Percentiles rank a stretch among this genome's conserved stretches.
Conservation (phyloP, 2,329 filamentous ascomycete species). For the Colletotrichum sp. region DNA sequence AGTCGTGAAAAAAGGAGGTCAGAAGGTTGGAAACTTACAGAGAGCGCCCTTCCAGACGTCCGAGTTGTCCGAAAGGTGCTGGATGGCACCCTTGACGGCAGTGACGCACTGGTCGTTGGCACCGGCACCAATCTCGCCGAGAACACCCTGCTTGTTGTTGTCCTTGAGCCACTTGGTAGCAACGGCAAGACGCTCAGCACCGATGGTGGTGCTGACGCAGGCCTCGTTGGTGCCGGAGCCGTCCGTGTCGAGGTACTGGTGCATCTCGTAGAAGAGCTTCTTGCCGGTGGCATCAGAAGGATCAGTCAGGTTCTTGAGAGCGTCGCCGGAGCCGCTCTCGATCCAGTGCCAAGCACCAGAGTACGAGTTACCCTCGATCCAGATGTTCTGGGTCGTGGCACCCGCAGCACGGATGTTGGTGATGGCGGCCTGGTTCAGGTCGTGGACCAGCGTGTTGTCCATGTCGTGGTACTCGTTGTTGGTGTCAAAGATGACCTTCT, state of each 20-base stretch:
- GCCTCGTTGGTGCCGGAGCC: conserved; percentile 46
- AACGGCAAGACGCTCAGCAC: conserved; percentile 44
- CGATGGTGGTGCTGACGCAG: conserved; percentile 50
- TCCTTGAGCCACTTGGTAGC: conserved; percentile 55
- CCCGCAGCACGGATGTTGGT: conserved; percentile 60
- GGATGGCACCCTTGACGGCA: conserved; percentile 52
- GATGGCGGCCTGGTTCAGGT: conserved; percentile 65
- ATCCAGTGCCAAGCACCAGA: conserved; percentile 45
- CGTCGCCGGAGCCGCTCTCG: conserved; percentile 36
- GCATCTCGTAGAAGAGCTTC: conserved; percentile 56
- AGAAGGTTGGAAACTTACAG: background rate
- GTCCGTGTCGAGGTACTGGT: conserved; percentile 57
- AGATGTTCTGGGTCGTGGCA: conserved; percentile 54
- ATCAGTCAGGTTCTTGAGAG: conserved; percentile 46
- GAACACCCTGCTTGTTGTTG: conserved; percentile 52
- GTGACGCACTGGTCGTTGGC: conserved; percentile 49
- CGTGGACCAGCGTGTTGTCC: conserved; percentile 57
- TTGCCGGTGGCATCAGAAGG: conserved; percentile 42
- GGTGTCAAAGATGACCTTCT: conserved; percentile 61
- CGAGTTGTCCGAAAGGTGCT: conserved; percentile 51
- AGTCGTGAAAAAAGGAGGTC: background rate
- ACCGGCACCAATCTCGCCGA: conserved; percentile 57
- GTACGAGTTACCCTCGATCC: conserved; percentile 54
- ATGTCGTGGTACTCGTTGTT: conserved; percentile 68
- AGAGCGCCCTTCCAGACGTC: conserved; percentile 53